Percentiles rank a stretch among this genome's conserved stretches.
These are phyloP conservation scores for Xylariaceae sp. DNA, from an alignment of 2,329 filamentous ascomycete genomes.

Conservation along the genomic window DNA sequence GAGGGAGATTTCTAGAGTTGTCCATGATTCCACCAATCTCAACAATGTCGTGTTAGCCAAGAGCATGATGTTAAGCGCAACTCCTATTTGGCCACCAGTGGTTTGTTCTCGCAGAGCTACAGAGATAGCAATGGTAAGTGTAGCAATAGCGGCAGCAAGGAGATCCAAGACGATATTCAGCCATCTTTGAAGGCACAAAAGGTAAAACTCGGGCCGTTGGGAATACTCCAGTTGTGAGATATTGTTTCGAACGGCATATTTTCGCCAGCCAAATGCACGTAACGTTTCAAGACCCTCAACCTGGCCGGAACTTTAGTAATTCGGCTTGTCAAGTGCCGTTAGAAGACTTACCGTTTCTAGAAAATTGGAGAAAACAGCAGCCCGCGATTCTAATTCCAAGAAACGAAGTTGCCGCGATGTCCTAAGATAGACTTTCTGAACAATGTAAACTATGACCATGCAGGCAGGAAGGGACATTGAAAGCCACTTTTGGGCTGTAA, in stretches of 20 bases:
- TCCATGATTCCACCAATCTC: conserved; percentile 38
- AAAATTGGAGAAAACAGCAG: conserved; percentile 45
- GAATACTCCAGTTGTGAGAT: conserved; percentile 44
- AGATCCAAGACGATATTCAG: conserved; percentile 54
- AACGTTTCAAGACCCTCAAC: too few species aligned
- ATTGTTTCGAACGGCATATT: conserved; percentile 21
- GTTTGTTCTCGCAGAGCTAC: conserved; percentile 22
- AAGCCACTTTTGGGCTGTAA: conserved; percentile 48
- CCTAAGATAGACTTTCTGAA: conserved; percentile 56
- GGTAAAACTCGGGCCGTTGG: conserved; percentile 53
- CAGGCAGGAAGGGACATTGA: conserved; percentile 50
- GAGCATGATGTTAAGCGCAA: conserved; percentile 42
- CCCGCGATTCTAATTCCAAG: conserved; percentile 57
- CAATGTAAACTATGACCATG: conserved; percentile 43
- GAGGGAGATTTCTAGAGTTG: conserved; percentile 40
- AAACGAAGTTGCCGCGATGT: conserved; percentile 60
- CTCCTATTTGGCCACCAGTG: conserved; percentile 38
- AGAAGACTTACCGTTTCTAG: conserved; percentile 47
- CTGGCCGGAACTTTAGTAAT: too few species aligned
- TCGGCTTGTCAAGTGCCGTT: conserved; percentile 48
- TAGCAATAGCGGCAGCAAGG: conserved; percentile 50
- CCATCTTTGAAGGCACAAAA: conserved; percentile 56
- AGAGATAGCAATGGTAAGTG: conserved; percentile 36
- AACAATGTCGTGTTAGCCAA: conserved; percentile 41
- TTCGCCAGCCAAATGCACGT: conserved; percentile 50